These are phyloP conservation scores for Oryza rufipogon DNA, from an alignment of 176 grass and related monocot species.

Conservation along the genomic window DNA sequence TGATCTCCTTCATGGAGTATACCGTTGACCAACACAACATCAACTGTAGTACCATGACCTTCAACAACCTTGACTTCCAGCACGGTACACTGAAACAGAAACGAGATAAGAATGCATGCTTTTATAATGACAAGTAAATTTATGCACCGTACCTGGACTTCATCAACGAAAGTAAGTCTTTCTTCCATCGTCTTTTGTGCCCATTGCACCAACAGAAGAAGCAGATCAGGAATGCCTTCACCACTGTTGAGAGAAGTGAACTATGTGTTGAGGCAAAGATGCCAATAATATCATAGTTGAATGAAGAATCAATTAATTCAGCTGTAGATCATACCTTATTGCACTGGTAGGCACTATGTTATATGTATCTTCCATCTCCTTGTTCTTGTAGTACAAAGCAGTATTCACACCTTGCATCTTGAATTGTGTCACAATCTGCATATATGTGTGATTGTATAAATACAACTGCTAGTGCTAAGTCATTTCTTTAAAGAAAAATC, in stretches of 20 bases:
- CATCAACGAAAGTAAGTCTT: slow-evolving; percentile 88
- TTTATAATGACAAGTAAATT: slow-evolving; percentile 13
- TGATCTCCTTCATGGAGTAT: slow-evolving; percentile 89
- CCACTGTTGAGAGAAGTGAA: slow-evolving; percentile 50
- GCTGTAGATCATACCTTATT: slow-evolving; percentile 56
- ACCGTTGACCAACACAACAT: slow-evolving; percentile 93
- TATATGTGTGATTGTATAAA: slow-evolving; percentile 9
- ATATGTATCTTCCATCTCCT: slow-evolving; percentile 85
- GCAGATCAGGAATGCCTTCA: slow-evolving; percentile 96
- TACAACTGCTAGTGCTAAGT: not conserved
- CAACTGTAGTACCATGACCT: slow-evolving; percentile 91
- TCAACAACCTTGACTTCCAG: slow-evolving; percentile 93
- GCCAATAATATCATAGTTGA: slow-evolving; percentile 9
- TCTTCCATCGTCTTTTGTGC: slow-evolving; percentile 93
- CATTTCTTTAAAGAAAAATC: not conserved
- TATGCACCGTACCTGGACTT: slow-evolving; percentile 76
- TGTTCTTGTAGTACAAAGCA: slow-evolving; percentile 95
- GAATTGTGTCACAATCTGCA: slow-evolving; percentile 83
- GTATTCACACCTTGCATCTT: slow-evolving; percentile 97
- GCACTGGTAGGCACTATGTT: slow-evolving; percentile 99
- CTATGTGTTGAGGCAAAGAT: slow-evolving; percentile 32
- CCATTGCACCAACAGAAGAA: slow-evolving; percentile 90
- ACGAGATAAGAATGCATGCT: slow-evolving; percentile 22
- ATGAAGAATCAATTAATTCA: slow-evolving; percentile 1
- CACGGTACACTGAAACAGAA: slow-evolving; percentile 83